Percentiles rank a stretch among this genome's conserved stretches.
phyloP scores from a whole-genome alignment of 768 basidiomycete genomes.

The Lactarius sanguifluus region DNA sequence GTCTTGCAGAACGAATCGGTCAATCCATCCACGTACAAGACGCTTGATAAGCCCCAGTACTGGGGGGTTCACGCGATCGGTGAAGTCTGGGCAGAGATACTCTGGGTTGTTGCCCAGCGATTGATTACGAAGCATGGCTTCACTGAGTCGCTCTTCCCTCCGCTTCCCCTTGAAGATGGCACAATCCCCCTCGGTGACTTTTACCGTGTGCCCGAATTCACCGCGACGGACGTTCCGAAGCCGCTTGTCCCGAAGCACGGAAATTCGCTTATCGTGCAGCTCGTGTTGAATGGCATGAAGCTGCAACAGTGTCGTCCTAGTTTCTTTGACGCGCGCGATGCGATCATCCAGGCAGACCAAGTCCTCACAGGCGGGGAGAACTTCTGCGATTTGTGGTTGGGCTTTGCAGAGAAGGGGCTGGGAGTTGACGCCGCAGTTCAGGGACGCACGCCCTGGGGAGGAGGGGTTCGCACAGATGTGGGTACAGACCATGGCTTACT shows the following conservation, averaged over 20 bases:
- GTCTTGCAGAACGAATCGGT: conserved; percentile 50
- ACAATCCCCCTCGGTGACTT: conserved; percentile 70
- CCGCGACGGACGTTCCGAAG: conserved; percentile 44
- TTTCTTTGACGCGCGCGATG: conserved; percentile 88
- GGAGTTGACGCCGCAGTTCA: conserved; percentile 73
- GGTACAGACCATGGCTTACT: conserved; percentile 20
- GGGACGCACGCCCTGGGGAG: conserved; percentile 89
- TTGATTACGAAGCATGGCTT: conserved; percentile 84
- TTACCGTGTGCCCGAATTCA: conserved; percentile 51
- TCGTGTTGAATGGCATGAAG: conserved; percentile 93
- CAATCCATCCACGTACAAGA: conserved; percentile 94
- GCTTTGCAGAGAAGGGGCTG: conserved; percentile 79
- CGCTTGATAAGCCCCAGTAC: conserved; percentile 89
- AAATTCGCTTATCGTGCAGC: conserved; percentile 80
- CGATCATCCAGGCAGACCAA: conserved; percentile 89
- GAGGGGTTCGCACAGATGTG: conserved; percentile 77
- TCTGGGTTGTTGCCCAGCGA: conserved; percentile 74
- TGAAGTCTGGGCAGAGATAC: conserved; percentile 93
- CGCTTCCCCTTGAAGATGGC: conserved; percentile 61
- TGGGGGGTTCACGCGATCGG: conserved; percentile 93
- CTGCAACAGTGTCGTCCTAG: conserved; percentile 87
- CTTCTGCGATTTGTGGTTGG: conserved; percentile 81
- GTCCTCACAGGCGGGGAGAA: conserved; percentile 93
- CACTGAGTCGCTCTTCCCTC: conserved; percentile 78
- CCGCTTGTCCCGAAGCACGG: conserved; percentile 86